These are phyloP conservation scores for Kentomonas sorsogonicus DNA, from an alignment of 208 protist species.

Conservation along the genomic window DNA sequence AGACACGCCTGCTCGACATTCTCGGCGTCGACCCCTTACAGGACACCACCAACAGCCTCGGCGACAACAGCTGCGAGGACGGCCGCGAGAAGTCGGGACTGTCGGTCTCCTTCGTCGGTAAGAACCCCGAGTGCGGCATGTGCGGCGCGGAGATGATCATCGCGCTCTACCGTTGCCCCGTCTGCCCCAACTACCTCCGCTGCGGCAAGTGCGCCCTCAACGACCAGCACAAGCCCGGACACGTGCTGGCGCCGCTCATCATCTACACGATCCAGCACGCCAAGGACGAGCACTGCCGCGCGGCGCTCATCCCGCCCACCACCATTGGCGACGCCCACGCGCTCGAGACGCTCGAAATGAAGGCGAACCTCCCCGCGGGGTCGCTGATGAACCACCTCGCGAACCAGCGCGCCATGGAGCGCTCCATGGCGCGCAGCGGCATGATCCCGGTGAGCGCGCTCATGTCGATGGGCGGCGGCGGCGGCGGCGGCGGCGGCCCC, in stretches of 20 bases:
- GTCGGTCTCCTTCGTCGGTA: conserved; percentile 30
- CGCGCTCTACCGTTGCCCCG: conserved; percentile 53
- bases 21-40: conserved; percentile 50
- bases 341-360: conserved; percentile 72
- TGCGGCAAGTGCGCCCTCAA: conserved; percentile 75
- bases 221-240: conserved; percentile 46
- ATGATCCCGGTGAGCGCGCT: background rate
- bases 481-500: background rate
- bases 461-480: background rate
- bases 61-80: conserved; percentile 5
- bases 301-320: conserved; percentile 41
- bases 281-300: conserved; percentile 22
- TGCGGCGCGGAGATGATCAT: conserved; percentile 50
- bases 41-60: conserved; percentile 23
- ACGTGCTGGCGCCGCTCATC: conserved; percentile 55
- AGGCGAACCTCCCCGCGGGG: conserved; percentile 56
- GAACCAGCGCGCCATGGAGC: conserved; percentile 11
- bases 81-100: conserved; percentile 9
- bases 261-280: conserved; percentile 55
- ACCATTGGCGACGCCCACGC: conserved; percentile 49
- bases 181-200: conserved; percentile 45
- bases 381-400: conserved; percentile 33
- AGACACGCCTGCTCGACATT: conserved; percentile 50
- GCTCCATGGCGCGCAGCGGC: conserved; percentile 14
- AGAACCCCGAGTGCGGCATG: conserved; percentile 47